Evolutionary conservation across 148 eudicot genomes (phyloP).

Genomic region (Dianthus caryophyllus): DNA sequence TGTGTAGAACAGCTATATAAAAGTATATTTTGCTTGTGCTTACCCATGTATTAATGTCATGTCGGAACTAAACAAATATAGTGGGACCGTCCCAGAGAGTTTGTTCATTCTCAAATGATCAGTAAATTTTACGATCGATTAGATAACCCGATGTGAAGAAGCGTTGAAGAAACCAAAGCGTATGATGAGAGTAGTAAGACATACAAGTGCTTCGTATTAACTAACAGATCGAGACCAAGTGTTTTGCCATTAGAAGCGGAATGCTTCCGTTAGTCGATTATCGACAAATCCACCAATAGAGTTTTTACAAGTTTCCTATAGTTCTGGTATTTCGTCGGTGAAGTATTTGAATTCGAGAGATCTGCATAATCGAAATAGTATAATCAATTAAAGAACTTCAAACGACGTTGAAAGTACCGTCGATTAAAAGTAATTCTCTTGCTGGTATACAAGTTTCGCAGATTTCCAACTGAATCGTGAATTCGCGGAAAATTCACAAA

Average conservation of each 20-base stretch:
- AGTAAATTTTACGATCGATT: conserved; percentile 25
- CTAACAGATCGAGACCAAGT: conserved; percentile 62
- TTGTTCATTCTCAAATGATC: conserved; percentile 76
- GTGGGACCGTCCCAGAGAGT: conserved; percentile 59
- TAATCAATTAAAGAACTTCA: not conserved
- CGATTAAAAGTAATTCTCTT: conserved; percentile 27
- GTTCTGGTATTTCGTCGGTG: conserved; percentile 61
- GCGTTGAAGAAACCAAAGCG: not conserved
- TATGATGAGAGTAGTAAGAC: conserved; percentile 24
- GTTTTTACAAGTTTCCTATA: conserved; percentile 52
- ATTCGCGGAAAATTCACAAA: conserved; percentile 61
- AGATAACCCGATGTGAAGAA: not conserved
- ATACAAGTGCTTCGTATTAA: conserved; percentile 69
- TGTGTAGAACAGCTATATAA: not conserved
- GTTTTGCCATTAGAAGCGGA: conserved; percentile 58
- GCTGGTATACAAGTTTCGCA: conserved; percentile 57
- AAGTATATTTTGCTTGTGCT: conserved; percentile 27
- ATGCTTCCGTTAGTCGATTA: conserved; percentile 59
- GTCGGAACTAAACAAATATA: conserved; percentile 49
- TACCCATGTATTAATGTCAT: conserved; percentile 77
- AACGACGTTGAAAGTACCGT: not conserved
- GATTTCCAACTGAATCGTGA: conserved; percentile 72
- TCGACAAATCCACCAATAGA: conserved; percentile 80
- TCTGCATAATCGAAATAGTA: conserved; percentile 32
- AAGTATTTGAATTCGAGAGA: conserved; percentile 63